phyloP scores from a whole-genome alignment of 768 basidiomycete genomes.

The Epithele typhae region DNA sequence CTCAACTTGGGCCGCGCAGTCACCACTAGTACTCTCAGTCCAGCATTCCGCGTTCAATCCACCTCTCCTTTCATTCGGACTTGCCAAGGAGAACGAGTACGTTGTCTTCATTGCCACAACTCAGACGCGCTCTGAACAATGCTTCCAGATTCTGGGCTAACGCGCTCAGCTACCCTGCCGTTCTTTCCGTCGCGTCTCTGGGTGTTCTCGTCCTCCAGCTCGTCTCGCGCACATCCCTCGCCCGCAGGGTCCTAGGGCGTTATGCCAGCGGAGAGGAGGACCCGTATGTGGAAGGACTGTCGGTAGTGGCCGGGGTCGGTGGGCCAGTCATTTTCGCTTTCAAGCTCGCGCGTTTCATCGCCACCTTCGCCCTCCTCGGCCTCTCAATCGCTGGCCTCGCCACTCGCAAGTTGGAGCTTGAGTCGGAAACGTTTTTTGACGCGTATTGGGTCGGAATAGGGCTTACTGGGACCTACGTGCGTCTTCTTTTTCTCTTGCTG shows the following conservation, averaged over 20 bases:
- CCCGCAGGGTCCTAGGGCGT: conserved; percentile 4
- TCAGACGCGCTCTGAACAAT: too few relatives aligned
- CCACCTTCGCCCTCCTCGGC: conserved; percentile 43
- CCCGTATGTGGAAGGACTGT: neutral
- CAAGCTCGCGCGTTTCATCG: conserved; percentile 42
- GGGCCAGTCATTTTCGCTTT: conserved; percentile 44
- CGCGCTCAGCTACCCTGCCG: conserved; percentile 8
- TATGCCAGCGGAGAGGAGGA: conserved; percentile 1
- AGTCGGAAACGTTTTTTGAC: neutral
- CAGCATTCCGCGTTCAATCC: too few relatives aligned
- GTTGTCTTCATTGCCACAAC: too few relatives aligned
- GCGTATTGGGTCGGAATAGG: conserved; percentile 10
- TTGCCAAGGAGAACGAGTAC: too few relatives aligned
- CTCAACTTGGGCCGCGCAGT: too few relatives aligned
- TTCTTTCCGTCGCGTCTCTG: conserved; percentile 7
- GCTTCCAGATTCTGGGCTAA: conserved; percentile 15
- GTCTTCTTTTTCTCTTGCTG: neutral
- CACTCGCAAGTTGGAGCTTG: conserved; percentile 15
- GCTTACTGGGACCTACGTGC: conserved; percentile 14
- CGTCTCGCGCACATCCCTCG: conserved; percentile 2
- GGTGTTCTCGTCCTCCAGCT: conserved; percentile 13
- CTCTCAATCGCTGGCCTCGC: conserved; percentile 43
- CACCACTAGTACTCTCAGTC: too few relatives aligned
- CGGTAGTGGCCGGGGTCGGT: conserved; percentile 30
- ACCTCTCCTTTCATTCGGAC: too few relatives aligned